A percentile compares a stretch with the other conserved stretches of the same genome.
phyloP scores from a whole-genome alignment of 108 stramenopile genomes.

The Pelagomonas calceolata region DNA sequence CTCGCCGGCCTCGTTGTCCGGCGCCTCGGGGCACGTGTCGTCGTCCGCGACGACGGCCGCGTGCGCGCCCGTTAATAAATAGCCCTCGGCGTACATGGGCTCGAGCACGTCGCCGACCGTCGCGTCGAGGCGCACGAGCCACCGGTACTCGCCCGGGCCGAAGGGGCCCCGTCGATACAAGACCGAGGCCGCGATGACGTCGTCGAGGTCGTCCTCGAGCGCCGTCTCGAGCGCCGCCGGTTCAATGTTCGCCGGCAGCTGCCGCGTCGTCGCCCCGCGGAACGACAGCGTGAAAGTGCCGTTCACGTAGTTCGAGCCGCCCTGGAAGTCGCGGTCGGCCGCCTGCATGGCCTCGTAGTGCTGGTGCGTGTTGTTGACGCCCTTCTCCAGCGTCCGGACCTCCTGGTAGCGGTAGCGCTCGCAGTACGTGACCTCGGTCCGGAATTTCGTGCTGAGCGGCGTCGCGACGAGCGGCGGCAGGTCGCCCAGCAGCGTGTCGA shows the following conservation, averaged over 20 bases:
- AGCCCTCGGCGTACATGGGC: constrained; percentile 26
- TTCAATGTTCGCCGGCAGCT: constrained; percentile 28
- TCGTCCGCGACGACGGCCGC: constrained; percentile 10
- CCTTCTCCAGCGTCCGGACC: constrained; percentile 7
- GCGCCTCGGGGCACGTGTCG: constrained; percentile 20
- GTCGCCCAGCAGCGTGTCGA: constrained; percentile 55
- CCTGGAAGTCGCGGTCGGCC: background rate
- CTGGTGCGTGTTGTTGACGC: background rate
- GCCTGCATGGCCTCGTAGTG: too few species aligned
- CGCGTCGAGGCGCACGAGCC: constrained; percentile 19
- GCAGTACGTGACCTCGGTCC: constrained; percentile 36
- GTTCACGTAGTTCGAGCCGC: constrained; percentile 2
- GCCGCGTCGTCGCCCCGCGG: constrained; percentile 27
- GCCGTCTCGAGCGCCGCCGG: constrained; percentile 35
- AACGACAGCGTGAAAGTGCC: constrained; percentile 49
- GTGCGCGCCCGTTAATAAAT: constrained; percentile 20
- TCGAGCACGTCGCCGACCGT: constrained; percentile 6
- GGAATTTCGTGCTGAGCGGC: background rate
- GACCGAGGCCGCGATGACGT: constrained; percentile 33
- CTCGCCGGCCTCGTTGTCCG: constrained; percentile 3
- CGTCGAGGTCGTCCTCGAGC: constrained; percentile 23
- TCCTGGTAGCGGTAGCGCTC: constrained; percentile 40
- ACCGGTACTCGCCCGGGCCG: background rate
- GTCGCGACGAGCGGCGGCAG: constrained; percentile 22
- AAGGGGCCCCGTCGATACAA: background rate